These are phyloP conservation scores for Suhomyces kunorum DNA, from an alignment of 1,139 yeast species.

Conservation along the genomic window DNA sequence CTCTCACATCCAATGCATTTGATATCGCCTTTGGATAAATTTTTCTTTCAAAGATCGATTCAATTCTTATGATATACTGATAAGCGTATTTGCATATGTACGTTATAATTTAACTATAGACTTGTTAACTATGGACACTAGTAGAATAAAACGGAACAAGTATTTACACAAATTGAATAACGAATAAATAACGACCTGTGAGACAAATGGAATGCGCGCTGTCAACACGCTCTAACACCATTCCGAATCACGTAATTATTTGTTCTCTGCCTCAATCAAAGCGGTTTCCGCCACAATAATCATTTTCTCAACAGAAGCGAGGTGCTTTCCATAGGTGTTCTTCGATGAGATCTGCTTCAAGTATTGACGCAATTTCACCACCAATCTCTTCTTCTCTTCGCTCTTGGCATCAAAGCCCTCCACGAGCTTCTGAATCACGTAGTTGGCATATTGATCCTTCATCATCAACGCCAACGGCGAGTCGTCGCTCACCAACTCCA, in stretches of 20 bases:
- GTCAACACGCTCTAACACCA: background rate
- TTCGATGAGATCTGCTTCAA: constrained; percentile 57
- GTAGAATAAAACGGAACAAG: constrained; percentile 7
- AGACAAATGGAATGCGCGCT: background rate
- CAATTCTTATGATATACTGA: too few relatives aligned
- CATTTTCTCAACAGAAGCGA: constrained; percentile 84
- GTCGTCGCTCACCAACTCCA: constrained; percentile 48
- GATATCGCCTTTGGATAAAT: too few relatives aligned
- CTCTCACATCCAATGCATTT: too few relatives aligned
- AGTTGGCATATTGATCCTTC: constrained; percentile 97
- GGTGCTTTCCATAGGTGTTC: constrained; percentile 73
- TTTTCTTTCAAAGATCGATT: too few relatives aligned
- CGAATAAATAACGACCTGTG: constrained; percentile 1
- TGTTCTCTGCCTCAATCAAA: constrained; percentile 40
- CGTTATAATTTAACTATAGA: constrained; percentile 9
- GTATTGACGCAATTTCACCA: constrained; percentile 62
- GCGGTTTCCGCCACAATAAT: constrained; percentile 56
- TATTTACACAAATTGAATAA: constrained; percentile 11
- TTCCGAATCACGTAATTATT: constrained; percentile 1
- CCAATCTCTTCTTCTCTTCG: constrained; percentile 61
- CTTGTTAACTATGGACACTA: constrained; percentile 12
- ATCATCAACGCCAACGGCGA: constrained; percentile 81
- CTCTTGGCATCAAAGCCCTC: constrained; percentile 71
- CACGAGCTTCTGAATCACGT: constrained; percentile 91
- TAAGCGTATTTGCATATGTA: background rate